Evolutionary conservation across 805 yeast genomes (phyloP), one percentile per base, ranked within the genome.

Genomic region (Sugiyamaella lignohabitans): DNA sequence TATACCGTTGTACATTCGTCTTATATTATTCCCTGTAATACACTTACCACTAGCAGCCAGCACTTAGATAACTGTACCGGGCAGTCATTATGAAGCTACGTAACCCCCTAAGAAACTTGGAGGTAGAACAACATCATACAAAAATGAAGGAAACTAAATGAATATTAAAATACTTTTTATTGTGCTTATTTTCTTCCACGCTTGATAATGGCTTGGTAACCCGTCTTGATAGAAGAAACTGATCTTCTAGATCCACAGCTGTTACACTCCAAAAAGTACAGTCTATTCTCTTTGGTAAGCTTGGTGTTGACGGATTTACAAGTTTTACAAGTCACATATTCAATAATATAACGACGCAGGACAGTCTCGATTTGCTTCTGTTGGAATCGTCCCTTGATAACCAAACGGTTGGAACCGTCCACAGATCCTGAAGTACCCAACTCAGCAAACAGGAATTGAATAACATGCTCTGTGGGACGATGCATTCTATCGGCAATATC

Each of bases 351-450:
- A 70, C 97, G 80, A 76, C 98, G 84, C 70, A 93, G 76, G 53
- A 93, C 95, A 55, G 88, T 84, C 72, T 93, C 98, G 77, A 93
- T 82, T 70, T 89, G 96, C 71, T 91, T 93, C 59, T 95, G 96
- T 73, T 85, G 95, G 76, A 88, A 93, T 69, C 95, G 86, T 75
- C 99, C 99, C 75, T 87, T 93, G 68, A 93, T 91, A 54, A 93
- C 88, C 67, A 93, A 79, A 70, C 98, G 84, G 75, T 88, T 87
- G 69, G 87, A 91, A 67, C 98, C 98, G 71, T 93, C 99, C 51
- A 93, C 91, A 47, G 97, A 89, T 64, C 99, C 99, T 1, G 98
- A 87, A 18, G 99, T 93, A 82, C 99, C 99, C 78, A 93, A 76
- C 73, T 93, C 99, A 1, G 98, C 97, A 71, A 93, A 93, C 69